phyloP scores from a whole-genome alignment of 2,329 filamentous ascomycete species.

The Alternaria hordeiaustralica region DNA sequence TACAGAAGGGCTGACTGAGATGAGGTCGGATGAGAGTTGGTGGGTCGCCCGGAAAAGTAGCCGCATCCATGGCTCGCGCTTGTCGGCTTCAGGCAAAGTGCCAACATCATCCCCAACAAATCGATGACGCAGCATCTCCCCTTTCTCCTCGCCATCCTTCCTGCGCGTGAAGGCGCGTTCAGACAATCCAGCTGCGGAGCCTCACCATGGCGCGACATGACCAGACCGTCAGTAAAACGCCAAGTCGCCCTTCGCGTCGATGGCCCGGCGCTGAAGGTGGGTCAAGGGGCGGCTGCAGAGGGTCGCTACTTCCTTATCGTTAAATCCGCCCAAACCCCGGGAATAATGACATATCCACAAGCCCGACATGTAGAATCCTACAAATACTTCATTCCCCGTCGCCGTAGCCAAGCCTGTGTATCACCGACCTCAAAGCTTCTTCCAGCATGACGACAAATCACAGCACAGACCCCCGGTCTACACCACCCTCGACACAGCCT shows the following conservation, averaged over 20 bases:
- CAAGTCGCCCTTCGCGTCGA: not conserved
- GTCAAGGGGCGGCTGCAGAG: not conserved
- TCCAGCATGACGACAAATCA: not conserved
- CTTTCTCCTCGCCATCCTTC: not conserved
- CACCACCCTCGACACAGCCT: not conserved
- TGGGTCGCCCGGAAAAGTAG: not conserved
- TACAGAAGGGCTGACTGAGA: not conserved
- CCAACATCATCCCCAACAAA: not conserved
- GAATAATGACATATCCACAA: constrained; percentile 13
- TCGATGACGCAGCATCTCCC: constrained; percentile 9
- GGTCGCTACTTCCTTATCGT: not conserved
- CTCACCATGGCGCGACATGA: not conserved
- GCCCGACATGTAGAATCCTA: not conserved
- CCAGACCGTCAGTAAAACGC: not conserved
- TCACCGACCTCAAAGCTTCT: not conserved
- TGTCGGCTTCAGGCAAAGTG: not conserved
- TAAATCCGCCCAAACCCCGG: constrained; percentile 12
- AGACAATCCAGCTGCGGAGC: not conserved
- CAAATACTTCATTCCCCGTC: constrained; percentile 2
- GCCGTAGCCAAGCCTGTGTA: not conserved
- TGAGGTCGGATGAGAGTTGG: constrained; percentile 3
- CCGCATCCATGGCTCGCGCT: not conserved
- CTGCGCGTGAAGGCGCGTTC: not conserved
- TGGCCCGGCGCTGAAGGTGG: constrained; percentile 1
- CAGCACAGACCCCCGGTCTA: not conserved